Base-by-base conservation (phyloP, 176 grass and related monocot species). In the Melocanna baccifera region DNA sequence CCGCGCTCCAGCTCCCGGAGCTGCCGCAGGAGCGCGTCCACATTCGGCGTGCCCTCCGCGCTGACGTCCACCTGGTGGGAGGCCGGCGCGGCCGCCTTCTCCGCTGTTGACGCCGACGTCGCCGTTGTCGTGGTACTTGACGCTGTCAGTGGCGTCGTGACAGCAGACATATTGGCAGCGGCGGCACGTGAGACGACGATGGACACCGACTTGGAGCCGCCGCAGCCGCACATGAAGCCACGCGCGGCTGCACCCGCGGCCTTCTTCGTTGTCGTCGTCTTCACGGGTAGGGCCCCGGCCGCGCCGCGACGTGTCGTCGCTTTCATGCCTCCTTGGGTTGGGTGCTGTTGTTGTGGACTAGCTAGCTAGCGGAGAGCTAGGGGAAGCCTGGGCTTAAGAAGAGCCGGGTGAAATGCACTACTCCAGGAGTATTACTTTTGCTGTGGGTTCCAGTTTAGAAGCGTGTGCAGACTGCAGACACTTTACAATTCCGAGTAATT, bases 1-100 rank as follows among this genome's bases (percentile, higher is more conserved):
- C 85, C 80, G 34, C 34, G 84, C 69, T 96, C 94, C 78, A 96
- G 91, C 48, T 97, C 89, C 9, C 8, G 55, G 5, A 93, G 91
- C 83, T 94, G 68, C 48, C 29, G 75, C 74, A 97, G 69, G 4
- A 94, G 87, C 73, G 84, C 37, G 42, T 82, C 88, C 58, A 97
- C 90, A 81, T 79, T 87, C 1, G 84, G 81, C 39, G 84, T 76
- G 62, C 45, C 78, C 29, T 85, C 74, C 10, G 59, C 61, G 36
- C 75, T 75, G 4, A 34, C 75, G 26, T 84, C 72, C 26, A 20
- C 56, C 16, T 26, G 48, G 4, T 12, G 23, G 40, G 29, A 51
- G 16, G 29, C 19, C 71, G 65, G 4, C 63, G 2, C 12, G 10
- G 10, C 0, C 40, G 7, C 20, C 20, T 7, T 65, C 71, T 26